Evolutionary conservation across 257 asterid species (phyloP), one percentile per base, ranked within the genome.

Genomic region (Solanum microdontum): DNA sequence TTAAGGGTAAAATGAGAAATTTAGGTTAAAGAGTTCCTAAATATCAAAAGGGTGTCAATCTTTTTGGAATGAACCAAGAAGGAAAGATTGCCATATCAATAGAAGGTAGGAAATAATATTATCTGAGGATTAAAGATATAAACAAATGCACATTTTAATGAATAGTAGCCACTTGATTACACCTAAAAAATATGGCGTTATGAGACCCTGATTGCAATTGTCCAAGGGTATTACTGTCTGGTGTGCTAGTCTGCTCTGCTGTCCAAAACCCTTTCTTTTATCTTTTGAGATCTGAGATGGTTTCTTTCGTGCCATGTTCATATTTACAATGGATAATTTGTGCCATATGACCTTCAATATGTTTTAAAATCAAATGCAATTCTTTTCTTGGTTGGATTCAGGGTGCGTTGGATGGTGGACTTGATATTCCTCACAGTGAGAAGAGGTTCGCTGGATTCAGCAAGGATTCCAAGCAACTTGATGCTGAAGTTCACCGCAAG

Each of bases 401-500:
- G 98, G 98, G 98, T 82, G 98, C 98, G 26, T 88, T 95, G 72
- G 98, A 95, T 90, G 98, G 94, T 48, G 98, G 98, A 15, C 91
- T 95, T 4, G 98, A 95, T 84, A 92, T 95, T 77, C 98, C 98
- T 84, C 98, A 95, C 88, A 94, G 98, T 34, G 98, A 95, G 6
- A 94, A 95, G 92, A 93, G 98, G 89, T 95, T 94, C 88, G 97
- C 98, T 45, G 98, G 98, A 48, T 95, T 88, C 80, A 88, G 83
- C 93, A 95, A 95, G 93, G 98, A 92, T 2, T 89, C 86, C 88
- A 94, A 95, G 60, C 92, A 90, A 69, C 98, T 95, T 87, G 97
- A 95, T 74, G 90, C 98, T 62, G 98, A 95, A 58, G 94, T 91
- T 39, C 98, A 95, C 79, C 93, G 98, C 68, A 95, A 95, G 86